Base-by-base conservation (phyloP, 306 rosid species). In the Lagenaria siceraria region DNA sequence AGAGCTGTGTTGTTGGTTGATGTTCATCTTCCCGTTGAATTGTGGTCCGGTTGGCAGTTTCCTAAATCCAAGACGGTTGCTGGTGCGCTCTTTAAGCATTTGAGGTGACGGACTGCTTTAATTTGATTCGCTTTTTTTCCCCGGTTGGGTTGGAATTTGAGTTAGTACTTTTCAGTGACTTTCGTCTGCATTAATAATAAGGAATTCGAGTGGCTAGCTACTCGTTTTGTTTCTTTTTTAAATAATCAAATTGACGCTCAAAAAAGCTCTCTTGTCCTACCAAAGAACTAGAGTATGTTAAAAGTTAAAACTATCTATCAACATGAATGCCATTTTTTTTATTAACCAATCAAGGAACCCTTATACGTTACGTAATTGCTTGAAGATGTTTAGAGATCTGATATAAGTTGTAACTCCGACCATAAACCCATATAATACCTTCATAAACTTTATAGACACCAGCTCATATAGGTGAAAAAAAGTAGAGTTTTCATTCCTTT, bases 11-110 rank as follows among this genome's bases (percentile, higher is more conserved):
- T 95, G 1, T 79, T 95, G 25, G 85, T 95, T 5, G 98, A 95
- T 73, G 97, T 89, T 25, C 86, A 87, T 66, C 83, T 95, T 13
- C 93, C 97, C 0, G 5, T 85, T 77, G 82, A 60, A 52, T 35
- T 87, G 15, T 88, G 88, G 93, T 78, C 86, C 38, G 97, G 97
- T 0, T 89, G 98, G 97, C 97, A 95, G 88, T 95, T 92, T 31
- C 97, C 97, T 4, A 81, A 21, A 58, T 85, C 81, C 0, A 88
- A 86, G 1, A 31, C 92, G 18, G 58, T 87, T 2, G 97, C 97
- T 10, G 97, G 87, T 2, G 91, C 96, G 0, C 77, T 95, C 49
- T 92, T 92, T 66, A 73, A 84, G 66, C 97, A 95, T 81, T 82
- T 95, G 86, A 88, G 99, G 99, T 95, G 74, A 27, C 74, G 33